Conservation (phyloP, 495 filamentous ascomycete species). For the Aspergillus bridgeri region DNA sequence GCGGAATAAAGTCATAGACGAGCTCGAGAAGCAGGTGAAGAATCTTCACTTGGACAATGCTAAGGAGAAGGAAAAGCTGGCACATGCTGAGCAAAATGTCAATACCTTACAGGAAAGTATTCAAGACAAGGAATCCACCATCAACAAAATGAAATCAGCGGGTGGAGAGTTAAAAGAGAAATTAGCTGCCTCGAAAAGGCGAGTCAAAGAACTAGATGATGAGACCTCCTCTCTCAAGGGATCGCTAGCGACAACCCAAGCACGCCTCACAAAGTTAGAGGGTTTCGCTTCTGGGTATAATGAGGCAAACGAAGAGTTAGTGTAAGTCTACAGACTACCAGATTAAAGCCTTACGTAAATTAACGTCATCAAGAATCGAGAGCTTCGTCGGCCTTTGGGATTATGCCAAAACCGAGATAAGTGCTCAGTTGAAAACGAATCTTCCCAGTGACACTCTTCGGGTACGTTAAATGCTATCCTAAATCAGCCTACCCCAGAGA, state of each 20-base stretch:
- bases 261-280: slow-evolving; percentile 8
- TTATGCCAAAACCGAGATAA: slow-evolving; percentile 13
- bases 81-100: slow-evolving; percentile 11
- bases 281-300: slow-evolving; percentile 10
- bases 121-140: slow-evolving; percentile 14
- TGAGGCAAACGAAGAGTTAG: slow-evolving; percentile 9
- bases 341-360: not conserved
- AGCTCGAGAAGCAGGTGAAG: slow-evolving; percentile 8
- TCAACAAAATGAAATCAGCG: slow-evolving; percentile 13
- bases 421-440: slow-evolving; percentile 13
- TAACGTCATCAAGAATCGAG: slow-evolving; percentile 12
- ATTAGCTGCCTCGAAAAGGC: not conserved
- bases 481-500: slow-evolving; percentile 1
- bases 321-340: slow-evolving; percentile 11
- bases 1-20: slow-evolving; percentile 4
- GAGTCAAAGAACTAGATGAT: slow-evolving; percentile 8
- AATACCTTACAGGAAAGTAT: slow-evolving; percentile 12
- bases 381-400: slow-evolving; percentile 15
- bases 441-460: slow-evolving; percentile 14
- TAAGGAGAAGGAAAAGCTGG: slow-evolving; percentile 9
- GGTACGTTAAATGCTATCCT: slow-evolving; percentile 9
- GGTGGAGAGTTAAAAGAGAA: slow-evolving; percentile 9
- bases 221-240: slow-evolving; percentile 7
- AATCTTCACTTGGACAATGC: slow-evolving; percentile 1
- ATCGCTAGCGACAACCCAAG: slow-evolving; percentile 7